Evolutionary conservation across 345 rosid genomes (phyloP), one percentile per base, ranked within the genome.

Genomic region (Eucalyptus erythrocorys): DNA sequence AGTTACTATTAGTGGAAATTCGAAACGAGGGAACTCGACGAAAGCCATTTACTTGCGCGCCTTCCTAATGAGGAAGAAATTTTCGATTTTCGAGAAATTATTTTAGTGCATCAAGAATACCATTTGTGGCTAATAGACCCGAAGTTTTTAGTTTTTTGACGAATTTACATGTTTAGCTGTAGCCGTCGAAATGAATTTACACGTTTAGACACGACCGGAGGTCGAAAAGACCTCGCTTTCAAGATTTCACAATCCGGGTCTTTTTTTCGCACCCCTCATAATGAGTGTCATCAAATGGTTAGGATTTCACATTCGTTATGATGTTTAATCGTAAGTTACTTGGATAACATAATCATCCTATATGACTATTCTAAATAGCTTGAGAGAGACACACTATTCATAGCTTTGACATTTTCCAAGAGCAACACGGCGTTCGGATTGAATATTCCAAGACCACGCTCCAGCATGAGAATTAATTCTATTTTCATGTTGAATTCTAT

Each of bases 261-360:
- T n/a, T 64, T n/a, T 51, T 64, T n/a, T 4, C 37, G 16, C 37
- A 64, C 5, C 37, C 71, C 32, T 59, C 14, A 4, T 55, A 2
- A 7, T 0, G 13, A 2, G 14, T 0, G 13, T 61, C 68, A 13
- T 13, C 16, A 13, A 30, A 64, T 14, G 76, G 16, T 64, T 13
- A n/a, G 19, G 9, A 64, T 64, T 64, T 30, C 37, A 27, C 8
- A 30, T 30, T 61, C 34, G 30, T 30, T 30, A 5, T 3, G 34
- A 61, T 34, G 0, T 5, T 2, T 0, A 6, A 61, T 61, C 0
- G 32, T 61, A 30, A 30, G 71, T 61, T 30, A 30, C 34, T 61
- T 27, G 0, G 0, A 13, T 14, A 6, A 30, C 19, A 13, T 30
- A 3, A 30, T 61, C 34, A 30, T 30, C 16, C 0, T 61, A 13